Percentiles rank a stretch among this genome's conserved stretches.
phyloP scores from a whole-genome alignment of 164 flowering plant species.

The Annona cherimola region DNA sequence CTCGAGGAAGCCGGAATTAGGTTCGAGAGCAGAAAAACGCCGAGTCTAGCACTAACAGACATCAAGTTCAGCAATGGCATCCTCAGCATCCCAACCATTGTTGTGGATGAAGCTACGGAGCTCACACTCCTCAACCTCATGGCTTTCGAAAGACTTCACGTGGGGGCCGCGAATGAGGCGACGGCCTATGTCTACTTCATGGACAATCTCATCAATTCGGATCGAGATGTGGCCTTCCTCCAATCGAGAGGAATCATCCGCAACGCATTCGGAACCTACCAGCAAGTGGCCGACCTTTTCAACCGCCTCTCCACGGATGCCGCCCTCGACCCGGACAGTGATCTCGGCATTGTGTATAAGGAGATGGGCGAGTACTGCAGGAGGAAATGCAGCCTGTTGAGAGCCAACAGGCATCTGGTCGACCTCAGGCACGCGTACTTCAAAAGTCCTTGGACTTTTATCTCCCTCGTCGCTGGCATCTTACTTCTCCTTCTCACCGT shows the following conservation, averaged over 20 bases:
- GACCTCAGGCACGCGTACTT: slow-evolving; percentile 49
- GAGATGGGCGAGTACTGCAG: slow-evolving; percentile 34
- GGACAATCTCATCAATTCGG: slow-evolving; percentile 50
- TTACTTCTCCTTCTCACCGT: slow-evolving; percentile 41
- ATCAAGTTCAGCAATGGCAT: slow-evolving; percentile 21
- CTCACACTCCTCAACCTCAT: slow-evolving; percentile 45
- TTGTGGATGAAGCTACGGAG: slow-evolving; percentile 43
- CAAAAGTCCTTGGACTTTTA: slow-evolving; percentile 51
- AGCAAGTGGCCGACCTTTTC: slow-evolving; percentile 51
- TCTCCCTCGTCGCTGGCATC: slow-evolving; percentile 40
- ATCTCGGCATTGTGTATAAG: slow-evolving; percentile 29
- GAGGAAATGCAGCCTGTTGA: too few relatives aligned
- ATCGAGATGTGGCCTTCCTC: slow-evolving; percentile 35
- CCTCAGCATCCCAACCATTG: slow-evolving; percentile 35
- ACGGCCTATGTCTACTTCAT: slow-evolving; percentile 49
- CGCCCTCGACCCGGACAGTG: slow-evolving; percentile 35
- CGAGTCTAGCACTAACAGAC: background rate
- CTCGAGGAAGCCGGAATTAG: background rate
- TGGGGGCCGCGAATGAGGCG: slow-evolving; percentile 23
- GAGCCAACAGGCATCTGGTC: slow-evolving; percentile 35
- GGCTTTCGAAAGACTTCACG: slow-evolving; percentile 23
- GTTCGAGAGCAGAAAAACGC: background rate
- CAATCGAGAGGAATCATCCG: slow-evolving; percentile 36
- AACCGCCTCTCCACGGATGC: slow-evolving; percentile 41
- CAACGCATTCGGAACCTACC: slow-evolving; percentile 49